phyloP scores from a whole-genome alignment of 768 basidiomycete species.

The Phanerodontia chrysosporium region DNA sequence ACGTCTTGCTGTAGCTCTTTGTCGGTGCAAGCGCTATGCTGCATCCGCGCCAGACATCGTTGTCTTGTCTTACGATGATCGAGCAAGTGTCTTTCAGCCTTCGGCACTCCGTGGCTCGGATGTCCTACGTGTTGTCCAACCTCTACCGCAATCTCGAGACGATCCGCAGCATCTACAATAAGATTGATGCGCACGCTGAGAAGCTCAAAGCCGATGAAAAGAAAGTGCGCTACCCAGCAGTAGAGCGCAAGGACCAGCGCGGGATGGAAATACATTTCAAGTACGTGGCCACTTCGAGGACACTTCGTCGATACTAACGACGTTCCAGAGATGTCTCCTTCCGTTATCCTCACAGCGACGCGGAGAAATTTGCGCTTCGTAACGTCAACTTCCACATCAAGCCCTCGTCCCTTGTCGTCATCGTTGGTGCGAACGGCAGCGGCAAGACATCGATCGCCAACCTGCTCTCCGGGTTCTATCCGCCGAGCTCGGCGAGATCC shows the following conservation, averaged over 20 bases:
- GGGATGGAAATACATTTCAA: slow-evolving; percentile 9
- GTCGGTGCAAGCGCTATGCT: neutral
- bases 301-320: neutral
- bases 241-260: neutral
- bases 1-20: neutral
- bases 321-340: slow-evolving; percentile 45
- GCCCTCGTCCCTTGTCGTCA: slow-evolving; percentile 44
- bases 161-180: neutral
- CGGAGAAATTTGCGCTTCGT: slow-evolving; percentile 31
- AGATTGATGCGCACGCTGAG: neutral
- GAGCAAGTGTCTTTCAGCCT: slow-evolving; percentile 1
- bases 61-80: neutral
- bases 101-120: neutral
- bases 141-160: neutral
- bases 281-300: neutral
- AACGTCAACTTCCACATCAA: slow-evolving; percentile 36
- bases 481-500: slow-evolving; percentile 22
- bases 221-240: neutral
- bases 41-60: neutral
- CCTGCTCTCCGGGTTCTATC: slow-evolving; percentile 23
- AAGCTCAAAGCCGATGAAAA: neutral
- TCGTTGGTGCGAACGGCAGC: slow-evolving; percentile 56
- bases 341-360: slow-evolving; percentile 43
- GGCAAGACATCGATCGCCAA: slow-evolving; percentile 44
- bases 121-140: neutral